Base-by-base conservation (phyloP, 306 rosid genomes). In the Urtica urens region DNA sequence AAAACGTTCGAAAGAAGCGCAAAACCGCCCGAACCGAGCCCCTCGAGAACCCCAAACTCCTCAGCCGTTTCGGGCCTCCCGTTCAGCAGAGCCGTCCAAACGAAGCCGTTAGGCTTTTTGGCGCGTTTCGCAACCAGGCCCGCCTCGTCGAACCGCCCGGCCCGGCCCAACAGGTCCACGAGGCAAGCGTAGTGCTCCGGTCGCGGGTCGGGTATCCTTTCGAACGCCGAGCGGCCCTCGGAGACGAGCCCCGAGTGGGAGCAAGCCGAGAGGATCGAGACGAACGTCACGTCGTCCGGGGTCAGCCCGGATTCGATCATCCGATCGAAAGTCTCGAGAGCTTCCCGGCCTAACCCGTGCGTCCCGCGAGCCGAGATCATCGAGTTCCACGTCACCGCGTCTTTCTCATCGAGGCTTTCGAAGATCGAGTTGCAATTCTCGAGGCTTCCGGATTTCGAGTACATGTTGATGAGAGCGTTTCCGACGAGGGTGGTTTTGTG, bases 121-220 rank as follows among this genome's bases (percentile, higher is more conserved):
- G 83, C 78, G 76, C 58, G 59, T 58, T 66, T 75, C 19, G 80
- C 71, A 21, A 83, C 49, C 43, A 72, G 63, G 60, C 66, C 60
- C 50, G 93, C 94, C 75, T 87, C 93, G 31, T 67, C 72, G 66
- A 83, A 57, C 34, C 69, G 74, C 37, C 96, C 93, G 4, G 88
- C 94, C 40, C 88, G 94, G 2, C 88, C 86, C 9, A 83, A 76
- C 37, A 87, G 93, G 55, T 83, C 94, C 38, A 83, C 93, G 79
- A 80, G 57, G 73, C 96, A 80, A 1, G 88, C 76, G 18, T 87
- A 83, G 60, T 83, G 96, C 75, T 80, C 94, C 66, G 78, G 66
- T 47, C 65, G 71, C 44, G 94, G 93, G 54, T 83, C 69, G 20
- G 24, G 51, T 94, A 83, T 83, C 65, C 46, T 65, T 58, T 60